Conservation (phyloP, 1,284 basidiomycete species). For the Cystobasidium sp. region DNA sequence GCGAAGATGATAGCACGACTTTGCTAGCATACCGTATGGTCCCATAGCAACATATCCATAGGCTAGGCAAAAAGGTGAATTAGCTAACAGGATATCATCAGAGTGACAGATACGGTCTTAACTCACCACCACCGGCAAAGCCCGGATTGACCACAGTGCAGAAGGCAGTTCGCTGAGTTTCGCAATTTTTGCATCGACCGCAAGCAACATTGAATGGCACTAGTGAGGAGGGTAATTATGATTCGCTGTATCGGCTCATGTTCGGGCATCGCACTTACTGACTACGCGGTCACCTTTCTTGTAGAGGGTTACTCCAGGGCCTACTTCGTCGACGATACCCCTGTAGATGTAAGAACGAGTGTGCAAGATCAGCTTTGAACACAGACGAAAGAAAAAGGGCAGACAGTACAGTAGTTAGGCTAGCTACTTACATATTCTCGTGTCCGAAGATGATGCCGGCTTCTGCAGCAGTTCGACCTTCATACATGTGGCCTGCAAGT, state of each 20-base stretch:
- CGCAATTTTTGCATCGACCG: conserved; percentile 64
- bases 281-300: conserved; percentile 48
- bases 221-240: background rate
- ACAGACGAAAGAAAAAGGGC: no score
- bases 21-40: background rate
- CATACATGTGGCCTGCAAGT: conserved; percentile 59
- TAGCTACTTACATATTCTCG: conserved; percentile 60
- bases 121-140: conserved; percentile 59
- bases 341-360: background rate
- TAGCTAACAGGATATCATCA: no score
- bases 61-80: no score
- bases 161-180: conserved; percentile 62
- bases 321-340: conserved; percentile 60
- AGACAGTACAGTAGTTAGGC: no score
- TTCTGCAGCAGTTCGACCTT: conserved; percentile 63
- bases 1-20: background rate
- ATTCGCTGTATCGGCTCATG: background rate
- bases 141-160: conserved; percentile 65
- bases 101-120: no score
- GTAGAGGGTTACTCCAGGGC: conserved; percentile 45
- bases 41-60: conserved; percentile 40
- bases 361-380: no score
- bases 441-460: conserved; percentile 64
- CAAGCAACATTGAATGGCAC: conserved; percentile 67
- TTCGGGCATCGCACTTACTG: background rate